A percentile compares a stretch with the other conserved stretches of the same genome.
Conservation (phyloP, 305 asterid species). For the Rubia balearica region DNA sequence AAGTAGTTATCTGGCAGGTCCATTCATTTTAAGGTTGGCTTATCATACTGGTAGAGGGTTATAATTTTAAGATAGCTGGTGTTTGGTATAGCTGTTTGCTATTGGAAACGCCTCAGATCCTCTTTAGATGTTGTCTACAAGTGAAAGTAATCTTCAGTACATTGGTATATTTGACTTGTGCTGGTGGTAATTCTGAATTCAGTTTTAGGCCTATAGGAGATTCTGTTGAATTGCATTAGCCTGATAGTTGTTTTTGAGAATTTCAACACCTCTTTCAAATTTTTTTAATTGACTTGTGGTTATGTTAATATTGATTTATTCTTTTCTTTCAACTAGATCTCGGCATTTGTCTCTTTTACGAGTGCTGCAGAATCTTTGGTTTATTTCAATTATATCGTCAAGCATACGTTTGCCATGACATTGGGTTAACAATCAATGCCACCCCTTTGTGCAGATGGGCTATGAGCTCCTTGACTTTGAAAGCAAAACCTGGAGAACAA, state of each 20-base stretch:
- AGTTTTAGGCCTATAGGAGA: too few species aligned
- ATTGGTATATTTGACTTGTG: not conserved
- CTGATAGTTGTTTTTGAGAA: too few species aligned
- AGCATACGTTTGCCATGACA: constrained; percentile 12
- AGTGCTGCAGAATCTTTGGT: not conserved
- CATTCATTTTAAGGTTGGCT: not conserved
- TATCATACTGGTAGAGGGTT: constrained; percentile 1
- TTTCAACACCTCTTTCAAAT: too few species aligned
- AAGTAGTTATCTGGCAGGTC: not conserved
- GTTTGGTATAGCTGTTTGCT: not conserved
- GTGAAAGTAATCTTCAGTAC: not conserved
- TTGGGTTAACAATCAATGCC: not conserved
- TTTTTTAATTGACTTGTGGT: too few species aligned
- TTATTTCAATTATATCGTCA: not conserved
- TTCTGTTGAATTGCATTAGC: too few species aligned
- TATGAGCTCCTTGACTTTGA: constrained; percentile 89
- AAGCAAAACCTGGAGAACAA: constrained; percentile 85
- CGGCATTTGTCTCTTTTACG: too few species aligned
- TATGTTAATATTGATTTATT: not conserved
- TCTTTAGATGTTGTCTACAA: not conserved
- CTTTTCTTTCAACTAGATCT: not conserved
- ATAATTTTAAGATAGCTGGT: not conserved
- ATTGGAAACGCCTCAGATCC: not conserved
- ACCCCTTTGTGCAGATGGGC: constrained; percentile 84
- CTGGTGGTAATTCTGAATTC: too few species aligned